These are phyloP conservation scores for Spathaspora gorwiae DNA, from an alignment of 805 yeast species.

Conservation along the genomic window DNA sequence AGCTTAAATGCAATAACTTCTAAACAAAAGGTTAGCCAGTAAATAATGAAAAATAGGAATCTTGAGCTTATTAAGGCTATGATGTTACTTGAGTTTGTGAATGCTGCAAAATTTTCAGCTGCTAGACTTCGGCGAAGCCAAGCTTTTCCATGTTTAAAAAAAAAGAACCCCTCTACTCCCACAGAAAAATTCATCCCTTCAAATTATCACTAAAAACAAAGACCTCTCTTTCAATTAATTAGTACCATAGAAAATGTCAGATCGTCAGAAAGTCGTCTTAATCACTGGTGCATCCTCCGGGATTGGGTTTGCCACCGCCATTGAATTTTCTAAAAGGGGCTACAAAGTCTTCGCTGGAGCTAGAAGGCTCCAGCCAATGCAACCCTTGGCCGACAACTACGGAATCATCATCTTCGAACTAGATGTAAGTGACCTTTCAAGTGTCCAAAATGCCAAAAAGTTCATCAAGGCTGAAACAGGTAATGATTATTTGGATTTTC, in stretches of 20 bases:
- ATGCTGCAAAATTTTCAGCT: too few species aligned
- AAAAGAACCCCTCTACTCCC: too few species aligned
- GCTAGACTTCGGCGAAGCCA: too few species aligned
- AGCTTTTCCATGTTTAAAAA: too few species aligned
- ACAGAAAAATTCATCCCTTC: background rate
- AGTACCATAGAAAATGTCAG: slow-evolving; percentile 4
- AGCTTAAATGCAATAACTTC: too few species aligned
- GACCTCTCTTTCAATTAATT: too few species aligned
- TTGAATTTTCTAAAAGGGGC: slow-evolving; percentile 48
- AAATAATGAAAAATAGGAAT: too few species aligned
- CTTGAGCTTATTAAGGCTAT: too few species aligned
- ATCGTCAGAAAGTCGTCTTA: slow-evolving; percentile 41
- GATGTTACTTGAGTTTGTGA: too few species aligned
- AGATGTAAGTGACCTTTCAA: slow-evolving; percentile 54
- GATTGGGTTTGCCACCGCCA: slow-evolving; percentile 47
- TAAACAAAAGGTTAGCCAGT: too few species aligned
- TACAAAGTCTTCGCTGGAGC: slow-evolving; percentile 71
- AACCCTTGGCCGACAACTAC: slow-evolving; percentile 38
- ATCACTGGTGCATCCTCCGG: slow-evolving; percentile 59
- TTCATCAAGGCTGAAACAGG: slow-evolving; percentile 40
- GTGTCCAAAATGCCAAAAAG: slow-evolving; percentile 41
- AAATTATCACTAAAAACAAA: too few species aligned
- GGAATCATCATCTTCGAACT: slow-evolving; percentile 45
- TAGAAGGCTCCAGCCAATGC: slow-evolving; percentile 60
- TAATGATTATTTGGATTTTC: slow-evolving; percentile 47